Percentiles rank a stretch among this genome's conserved stretches.
phyloP scores from a whole-genome alignment of 768 basidiomycete species.

The Boletales sp. region DNA sequence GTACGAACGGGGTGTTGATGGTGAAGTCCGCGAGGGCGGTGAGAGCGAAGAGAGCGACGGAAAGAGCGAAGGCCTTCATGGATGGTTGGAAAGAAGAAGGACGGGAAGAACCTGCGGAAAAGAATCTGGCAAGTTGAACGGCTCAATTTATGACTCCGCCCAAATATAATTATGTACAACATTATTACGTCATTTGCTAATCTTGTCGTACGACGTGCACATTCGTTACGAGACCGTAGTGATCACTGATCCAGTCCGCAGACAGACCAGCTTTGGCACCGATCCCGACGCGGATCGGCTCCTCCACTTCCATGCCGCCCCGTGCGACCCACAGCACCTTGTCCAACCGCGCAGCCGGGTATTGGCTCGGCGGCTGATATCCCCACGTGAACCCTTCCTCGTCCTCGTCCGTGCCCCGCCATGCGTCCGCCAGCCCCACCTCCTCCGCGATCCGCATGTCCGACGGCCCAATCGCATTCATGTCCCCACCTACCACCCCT shows the following conservation, averaged over 20 bases:
- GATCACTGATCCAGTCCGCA: slow-evolving; percentile 60
- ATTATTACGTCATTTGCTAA: slow-evolving; percentile 6
- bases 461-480: slow-evolving; percentile 57
- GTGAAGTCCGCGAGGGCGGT: slow-evolving; percentile 43
- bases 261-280: slow-evolving; percentile 38
- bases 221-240: slow-evolving; percentile 53
- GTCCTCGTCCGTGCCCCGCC: slow-evolving; percentile 43
- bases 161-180: slow-evolving; percentile 13
- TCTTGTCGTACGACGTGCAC: slow-evolving; percentile 26
- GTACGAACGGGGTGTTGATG: slow-evolving; percentile 72
- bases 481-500: slow-evolving; percentile 67
- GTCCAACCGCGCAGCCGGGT: slow-evolving; percentile 57
- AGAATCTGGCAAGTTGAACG: slow-evolving; percentile 10
- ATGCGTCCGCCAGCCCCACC: slow-evolving; percentile 58
- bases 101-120: slow-evolving; percentile 17
- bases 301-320: slow-evolving; percentile 48
- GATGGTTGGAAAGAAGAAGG: slow-evolving; percentile 19
- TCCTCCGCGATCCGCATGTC: slow-evolving; percentile 43
- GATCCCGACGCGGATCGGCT: slow-evolving; percentile 54
- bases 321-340: slow-evolving; percentile 57
- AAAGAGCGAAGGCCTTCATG: slow-evolving; percentile 46
- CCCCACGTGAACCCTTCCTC: slow-evolving; percentile 65
- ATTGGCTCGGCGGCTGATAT: slow-evolving; percentile 47
- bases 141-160: slow-evolving; percentile 32
- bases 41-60: slow-evolving; percentile 40